These are phyloP conservation scores for Pseudogymnoascus sp. DNA, from an alignment of 2,329 filamentous ascomycete species.

Conservation along the genomic window DNA sequence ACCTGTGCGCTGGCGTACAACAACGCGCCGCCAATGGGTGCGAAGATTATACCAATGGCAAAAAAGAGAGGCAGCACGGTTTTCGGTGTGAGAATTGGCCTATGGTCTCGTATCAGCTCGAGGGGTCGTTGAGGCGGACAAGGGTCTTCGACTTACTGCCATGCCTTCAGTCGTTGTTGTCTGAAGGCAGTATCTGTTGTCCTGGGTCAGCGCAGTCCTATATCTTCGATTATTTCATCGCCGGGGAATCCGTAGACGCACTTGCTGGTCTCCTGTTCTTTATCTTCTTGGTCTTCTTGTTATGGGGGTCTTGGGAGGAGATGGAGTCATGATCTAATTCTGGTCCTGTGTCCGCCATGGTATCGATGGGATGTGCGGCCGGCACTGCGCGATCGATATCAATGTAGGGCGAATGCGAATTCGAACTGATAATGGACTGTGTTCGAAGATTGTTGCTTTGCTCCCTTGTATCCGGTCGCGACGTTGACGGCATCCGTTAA, in stretches of 20 bases:
- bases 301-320: conserved; percentile 44
- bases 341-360: conserved; percentile 26
- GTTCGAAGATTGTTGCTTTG: conserved; percentile 4
- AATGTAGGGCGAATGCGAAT: background rate
- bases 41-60: conserved; percentile 81
- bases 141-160: conserved; percentile 65
- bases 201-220: conserved; percentile 14
- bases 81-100: conserved; percentile 90
- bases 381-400: conserved; percentile 6
- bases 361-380: background rate
- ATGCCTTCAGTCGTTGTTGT: conserved; percentile 94
- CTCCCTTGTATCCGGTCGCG: background rate
- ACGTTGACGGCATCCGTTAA: conserved; percentile 8
- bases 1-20: conserved; percentile 80
- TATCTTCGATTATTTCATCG: conserved; percentile 17
- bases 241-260: conserved; percentile 36
- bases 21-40: conserved; percentile 80
- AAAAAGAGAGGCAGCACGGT: conserved; percentile 90
- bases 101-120: conserved; percentile 30
- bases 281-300: conserved; percentile 62
- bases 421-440: background rate
- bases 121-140: background rate
- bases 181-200: conserved; percentile 82
- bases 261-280: conserved; percentile 90
- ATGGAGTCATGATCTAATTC: conserved; percentile 38